Evolutionary conservation across 305 asterid genomes (phyloP).

Genomic region (Withania somnifera): DNA sequence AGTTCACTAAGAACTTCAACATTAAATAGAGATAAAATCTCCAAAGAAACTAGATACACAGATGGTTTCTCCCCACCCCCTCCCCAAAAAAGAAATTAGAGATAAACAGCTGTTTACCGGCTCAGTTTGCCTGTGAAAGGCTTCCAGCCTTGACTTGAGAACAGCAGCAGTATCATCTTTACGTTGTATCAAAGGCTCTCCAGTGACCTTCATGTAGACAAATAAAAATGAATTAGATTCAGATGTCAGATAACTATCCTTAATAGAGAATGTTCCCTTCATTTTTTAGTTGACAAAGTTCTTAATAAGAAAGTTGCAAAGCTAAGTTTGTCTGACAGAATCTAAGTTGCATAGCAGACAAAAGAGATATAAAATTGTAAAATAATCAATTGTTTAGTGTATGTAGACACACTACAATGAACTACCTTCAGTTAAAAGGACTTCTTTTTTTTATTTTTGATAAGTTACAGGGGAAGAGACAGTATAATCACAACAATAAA

Average conservation of each 20-base stretch:
- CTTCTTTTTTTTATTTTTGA: conserved; percentile 5
- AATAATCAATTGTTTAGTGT: background rate
- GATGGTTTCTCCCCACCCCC: background rate
- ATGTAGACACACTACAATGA: background rate
- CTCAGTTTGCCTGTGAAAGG: conserved; percentile 81
- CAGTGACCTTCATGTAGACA: conserved; percentile 55
- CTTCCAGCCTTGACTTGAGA: conserved; percentile 81
- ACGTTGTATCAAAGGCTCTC: conserved; percentile 78
- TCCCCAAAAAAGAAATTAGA: conserved; percentile 16
- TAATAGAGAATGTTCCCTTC: background rate
- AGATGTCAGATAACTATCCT: conserved; percentile 1
- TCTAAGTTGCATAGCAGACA: background rate
- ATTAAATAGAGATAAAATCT: background rate
- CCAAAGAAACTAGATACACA: background rate
- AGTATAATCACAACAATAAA: background rate
- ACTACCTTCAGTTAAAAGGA: background rate
- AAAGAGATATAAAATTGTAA: background rate
- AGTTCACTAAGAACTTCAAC: background rate
- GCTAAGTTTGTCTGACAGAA: background rate
- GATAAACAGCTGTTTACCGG: conserved; percentile 37
- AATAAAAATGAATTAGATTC: conserved; percentile 10
- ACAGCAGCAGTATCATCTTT: conserved; percentile 89
- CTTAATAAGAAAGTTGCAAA: background rate
- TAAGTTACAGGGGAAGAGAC: background rate
- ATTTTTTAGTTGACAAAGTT: background rate